phyloP scores from a whole-genome alignment of 139 green algal genomes.

The Ulvella scutata region DNA sequence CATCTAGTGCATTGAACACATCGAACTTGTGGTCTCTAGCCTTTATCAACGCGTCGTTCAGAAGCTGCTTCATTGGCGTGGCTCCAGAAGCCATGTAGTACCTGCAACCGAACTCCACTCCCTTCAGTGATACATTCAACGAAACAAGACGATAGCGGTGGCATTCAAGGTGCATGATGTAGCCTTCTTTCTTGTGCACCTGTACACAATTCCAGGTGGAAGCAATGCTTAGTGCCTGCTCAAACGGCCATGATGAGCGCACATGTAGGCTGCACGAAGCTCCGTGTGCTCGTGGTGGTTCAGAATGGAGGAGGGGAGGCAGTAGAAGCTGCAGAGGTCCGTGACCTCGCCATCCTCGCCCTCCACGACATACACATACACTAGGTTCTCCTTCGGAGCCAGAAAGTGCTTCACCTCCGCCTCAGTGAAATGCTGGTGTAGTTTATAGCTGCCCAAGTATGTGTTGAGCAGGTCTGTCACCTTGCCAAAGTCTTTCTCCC shows the following conservation, averaged over 20 bases:
- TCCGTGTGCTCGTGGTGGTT: conserved; percentile 64
- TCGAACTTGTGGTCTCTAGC: conserved; percentile 67
- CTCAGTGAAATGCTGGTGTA: conserved; percentile 53
- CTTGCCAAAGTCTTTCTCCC: background rate
- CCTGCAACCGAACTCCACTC: background rate
- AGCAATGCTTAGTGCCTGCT: no score
- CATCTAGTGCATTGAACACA: conserved; percentile 96
- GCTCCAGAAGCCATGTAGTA: conserved; percentile 1
- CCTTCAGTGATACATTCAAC: background rate
- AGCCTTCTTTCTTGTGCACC: background rate
- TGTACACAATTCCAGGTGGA: conserved; percentile 74
- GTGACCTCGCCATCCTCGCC: conserved; percentile 42
- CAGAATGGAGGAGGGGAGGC: conserved; percentile 76
- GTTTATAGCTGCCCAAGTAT: conserved; percentile 50
- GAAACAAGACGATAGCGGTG: background rate
- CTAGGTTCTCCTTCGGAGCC: conserved; percentile 45
- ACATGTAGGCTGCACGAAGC: conserved; percentile 86
- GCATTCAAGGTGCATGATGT: background rate
- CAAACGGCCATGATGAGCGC: no score
- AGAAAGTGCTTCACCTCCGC: conserved; percentile 75
- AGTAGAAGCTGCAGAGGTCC: conserved; percentile 91
- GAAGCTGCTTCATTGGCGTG: conserved; percentile 28
- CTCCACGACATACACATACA: conserved; percentile 85
- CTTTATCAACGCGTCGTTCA: conserved; percentile 79
- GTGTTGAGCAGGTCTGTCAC: conserved; percentile 52